These are phyloP conservation scores for Talaromyces funiculosus DNA, from an alignment of 2,329 filamentous ascomycete species.

Conservation along the genomic window DNA sequence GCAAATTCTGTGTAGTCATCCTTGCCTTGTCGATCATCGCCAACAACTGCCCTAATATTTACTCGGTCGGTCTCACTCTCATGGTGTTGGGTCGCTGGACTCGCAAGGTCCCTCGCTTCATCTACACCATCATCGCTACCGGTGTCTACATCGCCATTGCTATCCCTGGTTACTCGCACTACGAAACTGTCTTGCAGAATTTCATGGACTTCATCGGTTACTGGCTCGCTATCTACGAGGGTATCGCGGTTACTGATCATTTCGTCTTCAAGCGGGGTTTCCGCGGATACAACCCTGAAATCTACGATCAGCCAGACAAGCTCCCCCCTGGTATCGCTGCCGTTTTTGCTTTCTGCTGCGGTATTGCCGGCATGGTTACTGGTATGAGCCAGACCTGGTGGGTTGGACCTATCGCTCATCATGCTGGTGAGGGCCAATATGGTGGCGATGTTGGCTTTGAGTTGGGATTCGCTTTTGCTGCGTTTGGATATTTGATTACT, in stretches of 20 bases:
- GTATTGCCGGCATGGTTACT: conserved; percentile 59
- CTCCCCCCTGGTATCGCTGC: conserved; percentile 63
- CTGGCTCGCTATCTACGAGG: conserved; percentile 70
- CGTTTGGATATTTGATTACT: conserved; percentile 48
- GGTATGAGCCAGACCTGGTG: conserved; percentile 69
- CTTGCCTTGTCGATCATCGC: conserved; percentile 62
- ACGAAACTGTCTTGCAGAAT: conserved; percentile 58
- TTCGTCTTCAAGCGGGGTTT: conserved; percentile 62
- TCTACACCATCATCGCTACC: conserved; percentile 60
- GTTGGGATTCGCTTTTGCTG: conserved; percentile 57
- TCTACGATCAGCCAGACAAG: conserved; percentile 53
- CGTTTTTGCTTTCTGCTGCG: conserved; percentile 56
- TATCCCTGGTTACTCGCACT: conserved; percentile 63
- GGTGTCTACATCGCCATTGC: conserved; percentile 62
- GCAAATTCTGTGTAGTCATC: conserved; percentile 65
- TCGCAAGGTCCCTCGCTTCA: conserved; percentile 59
- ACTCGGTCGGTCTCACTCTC: conserved; percentile 62
- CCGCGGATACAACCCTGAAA: conserved; percentile 52
- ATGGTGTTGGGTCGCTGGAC: conserved; percentile 59
- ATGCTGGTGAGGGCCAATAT: conserved; percentile 46
- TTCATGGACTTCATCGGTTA: conserved; percentile 66
- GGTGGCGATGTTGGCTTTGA: conserved; percentile 60
- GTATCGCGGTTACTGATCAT: conserved; percentile 61
- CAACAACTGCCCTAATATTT: conserved; percentile 68
- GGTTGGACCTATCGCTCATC: conserved; percentile 59